Percentiles rank a stretch among this genome's conserved stretches.
These are phyloP conservation scores for Trichoderma sp. DNA, from an alignment of 2,329 filamentous ascomycete species.

Conservation along the genomic window DNA sequence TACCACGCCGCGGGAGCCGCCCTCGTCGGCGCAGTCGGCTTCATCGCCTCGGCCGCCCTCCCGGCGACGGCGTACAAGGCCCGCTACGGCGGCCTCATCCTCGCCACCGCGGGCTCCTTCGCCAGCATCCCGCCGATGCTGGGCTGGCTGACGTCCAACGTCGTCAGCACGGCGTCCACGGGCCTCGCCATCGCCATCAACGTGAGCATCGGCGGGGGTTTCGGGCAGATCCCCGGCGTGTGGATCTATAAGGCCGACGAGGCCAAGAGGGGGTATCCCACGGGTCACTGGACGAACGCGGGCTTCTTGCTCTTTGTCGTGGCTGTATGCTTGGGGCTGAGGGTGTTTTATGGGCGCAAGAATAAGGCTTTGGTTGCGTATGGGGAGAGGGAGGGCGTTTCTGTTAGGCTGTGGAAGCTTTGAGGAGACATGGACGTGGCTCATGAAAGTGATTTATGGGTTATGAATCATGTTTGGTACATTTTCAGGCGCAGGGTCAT, in stretches of 20 bases:
- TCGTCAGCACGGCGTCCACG: slow-evolving; percentile 64
- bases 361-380: slow-evolving; percentile 44
- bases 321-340: slow-evolving; percentile 55
- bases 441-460: rapidly evolving
- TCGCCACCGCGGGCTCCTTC: slow-evolving; percentile 68
- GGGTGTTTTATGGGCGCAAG: slow-evolving; percentile 57
- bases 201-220: slow-evolving; percentile 65
- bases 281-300: slow-evolving; percentile 69
- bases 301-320: slow-evolving; percentile 61
- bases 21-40: slow-evolving; percentile 49
- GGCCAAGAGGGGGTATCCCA: slow-evolving; percentile 63
- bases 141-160: slow-evolving; percentile 71
- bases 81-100: slow-evolving; percentile 71
- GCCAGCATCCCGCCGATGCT: slow-evolving; percentile 69
- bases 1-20: slow-evolving; percentile 49
- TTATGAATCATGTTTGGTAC: not conserved
- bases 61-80: slow-evolving; percentile 59
- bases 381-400: slow-evolving; percentile 38
- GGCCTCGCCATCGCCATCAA: slow-evolving; percentile 73
- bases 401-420: slow-evolving; percentile 47
- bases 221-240: slow-evolving; percentile 71
- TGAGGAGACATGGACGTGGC: slow-evolving; percentile 26
- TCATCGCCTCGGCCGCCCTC: slow-evolving; percentile 65
- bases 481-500: not conserved
- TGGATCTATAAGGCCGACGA: slow-evolving; percentile 73